Conservation (phyloP, 176 grass and related monocot genomes). For the Saccharum officinarum region DNA sequence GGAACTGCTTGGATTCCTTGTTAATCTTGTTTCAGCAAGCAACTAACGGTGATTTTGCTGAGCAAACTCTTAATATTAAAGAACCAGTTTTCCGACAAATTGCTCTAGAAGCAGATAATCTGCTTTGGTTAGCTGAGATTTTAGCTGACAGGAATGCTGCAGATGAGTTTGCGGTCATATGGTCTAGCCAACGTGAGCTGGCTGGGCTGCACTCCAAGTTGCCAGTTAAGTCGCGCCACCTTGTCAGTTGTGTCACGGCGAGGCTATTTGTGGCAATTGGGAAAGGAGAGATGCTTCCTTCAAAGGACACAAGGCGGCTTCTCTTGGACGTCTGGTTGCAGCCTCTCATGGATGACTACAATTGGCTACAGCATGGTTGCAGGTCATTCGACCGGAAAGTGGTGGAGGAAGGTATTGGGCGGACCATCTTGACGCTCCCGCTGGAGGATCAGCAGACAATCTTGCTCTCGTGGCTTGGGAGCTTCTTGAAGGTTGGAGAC, state of each 20-base stretch:
- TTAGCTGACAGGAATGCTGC: constrained; percentile 57
- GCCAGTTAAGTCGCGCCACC: constrained; percentile 80
- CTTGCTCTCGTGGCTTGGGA: constrained; percentile 77
- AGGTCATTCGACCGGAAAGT: constrained; percentile 75
- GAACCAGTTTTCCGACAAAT: constrained; percentile 56
- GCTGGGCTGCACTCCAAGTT: constrained; percentile 67
- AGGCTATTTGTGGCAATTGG: constrained; percentile 90
- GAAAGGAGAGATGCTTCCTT: constrained; percentile 84
- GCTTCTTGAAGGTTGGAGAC: constrained; percentile 77
- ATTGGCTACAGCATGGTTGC: constrained; percentile 85
- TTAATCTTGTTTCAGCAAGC: constrained; percentile 65
- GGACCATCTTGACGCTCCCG: constrained; percentile 83
- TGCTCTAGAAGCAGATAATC: constrained; percentile 82
- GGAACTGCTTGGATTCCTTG: constrained; percentile 67
- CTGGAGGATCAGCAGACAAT: constrained; percentile 90
- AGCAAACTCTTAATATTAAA: constrained; percentile 46
- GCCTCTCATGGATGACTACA: constrained; percentile 94
- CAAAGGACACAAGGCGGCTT: constrained; percentile 66
- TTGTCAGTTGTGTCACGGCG: constrained; percentile 73
- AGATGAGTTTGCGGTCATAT: constrained; percentile 63
- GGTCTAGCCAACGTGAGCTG: constrained; percentile 71
- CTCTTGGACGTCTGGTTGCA: constrained; percentile 84
- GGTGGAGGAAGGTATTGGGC: constrained; percentile 86
- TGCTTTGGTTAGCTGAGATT: constrained; percentile 90
- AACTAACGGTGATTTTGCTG: constrained; percentile 46